Evolutionary conservation across 768 basidiomycete genomes (phyloP).

Genomic region (Psilocybe sp.): DNA sequence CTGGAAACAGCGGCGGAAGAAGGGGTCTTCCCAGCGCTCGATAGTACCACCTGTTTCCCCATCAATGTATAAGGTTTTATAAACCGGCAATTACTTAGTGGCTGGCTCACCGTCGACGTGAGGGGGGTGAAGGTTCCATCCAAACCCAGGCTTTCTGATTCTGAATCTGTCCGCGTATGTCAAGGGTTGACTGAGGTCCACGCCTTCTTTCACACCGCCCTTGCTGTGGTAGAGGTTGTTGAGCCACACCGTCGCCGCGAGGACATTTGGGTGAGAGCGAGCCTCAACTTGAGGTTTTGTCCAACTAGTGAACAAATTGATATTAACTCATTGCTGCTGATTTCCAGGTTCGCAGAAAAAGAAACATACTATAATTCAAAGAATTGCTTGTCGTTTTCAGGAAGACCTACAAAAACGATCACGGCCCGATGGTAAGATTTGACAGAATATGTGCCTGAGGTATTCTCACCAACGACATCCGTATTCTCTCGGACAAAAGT

Average conservation of each 20-base stretch:
- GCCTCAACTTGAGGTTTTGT: conserved; percentile 61
- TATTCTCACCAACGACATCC: conserved; percentile 43
- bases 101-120: conserved; percentile 38
- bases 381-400: conserved; percentile 64
- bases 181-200: conserved; percentile 61
- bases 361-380: conserved; percentile 64
- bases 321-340: background rate
- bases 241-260: conserved; percentile 54
- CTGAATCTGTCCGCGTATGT: conserved; percentile 74
- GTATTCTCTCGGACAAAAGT: conserved; percentile 59
- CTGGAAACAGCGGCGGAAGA: conserved; percentile 56
- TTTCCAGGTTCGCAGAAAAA: background rate
- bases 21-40: conserved; percentile 71
- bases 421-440: background rate
- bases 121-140: conserved; percentile 49
- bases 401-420: conserved; percentile 37
- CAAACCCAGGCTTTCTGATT: conserved; percentile 63
- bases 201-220: conserved; percentile 39
- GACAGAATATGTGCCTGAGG: background rate
- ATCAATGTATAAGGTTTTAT: background rate
- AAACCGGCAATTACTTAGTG: background rate
- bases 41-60: conserved; percentile 55
- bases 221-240: conserved; percentile 61
- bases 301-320: conserved; percentile 25
- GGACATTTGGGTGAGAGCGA: conserved; percentile 62